Evolutionary conservation across 176 grass and related monocot genomes (phyloP).

Genomic region (Raddia distichophylla): DNA sequence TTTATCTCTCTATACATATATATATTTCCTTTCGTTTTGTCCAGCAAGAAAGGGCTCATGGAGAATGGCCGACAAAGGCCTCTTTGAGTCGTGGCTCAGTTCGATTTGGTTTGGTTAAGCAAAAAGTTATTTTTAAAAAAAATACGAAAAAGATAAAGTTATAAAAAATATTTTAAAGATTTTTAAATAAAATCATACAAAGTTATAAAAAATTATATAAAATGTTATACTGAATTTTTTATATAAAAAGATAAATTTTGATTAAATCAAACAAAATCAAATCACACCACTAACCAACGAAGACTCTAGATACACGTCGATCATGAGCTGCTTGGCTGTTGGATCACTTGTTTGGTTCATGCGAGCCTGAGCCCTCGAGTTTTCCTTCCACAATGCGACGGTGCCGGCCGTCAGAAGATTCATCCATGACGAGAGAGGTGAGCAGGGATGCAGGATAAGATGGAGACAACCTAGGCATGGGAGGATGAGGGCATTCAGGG

Average conservation of each 20-base stretch:
- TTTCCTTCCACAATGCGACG: neutral
- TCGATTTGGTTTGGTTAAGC: too few relatives aligned
- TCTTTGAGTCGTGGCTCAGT: too few relatives aligned
- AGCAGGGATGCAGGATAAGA: neutral
- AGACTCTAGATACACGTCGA: neutral
- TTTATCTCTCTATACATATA: neutral
- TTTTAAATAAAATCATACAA: too few relatives aligned
- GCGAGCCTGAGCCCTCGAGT: neutral
- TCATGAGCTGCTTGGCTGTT: neutral
- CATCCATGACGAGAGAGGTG: neutral
- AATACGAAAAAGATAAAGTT: too few relatives aligned
- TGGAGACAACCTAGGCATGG: conserved; percentile 8
- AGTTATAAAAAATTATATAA: too few relatives aligned
- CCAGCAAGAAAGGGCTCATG: neutral
- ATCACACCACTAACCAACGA: too few relatives aligned
- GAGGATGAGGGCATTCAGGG: too few relatives aligned
- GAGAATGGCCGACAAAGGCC: neutral
- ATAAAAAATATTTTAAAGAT: too few relatives aligned
- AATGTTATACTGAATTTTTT: too few relatives aligned
- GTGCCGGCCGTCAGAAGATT: conserved; percentile 19
- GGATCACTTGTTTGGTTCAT: neutral
- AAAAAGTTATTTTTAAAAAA: too few relatives aligned
- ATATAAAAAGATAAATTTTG: too few relatives aligned
- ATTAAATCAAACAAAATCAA: too few relatives aligned
- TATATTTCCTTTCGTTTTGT: neutral